Evolutionary conservation across 116 monocot genomes (phyloP).

Genomic region (Phalaenopsis hybrid): DNA sequence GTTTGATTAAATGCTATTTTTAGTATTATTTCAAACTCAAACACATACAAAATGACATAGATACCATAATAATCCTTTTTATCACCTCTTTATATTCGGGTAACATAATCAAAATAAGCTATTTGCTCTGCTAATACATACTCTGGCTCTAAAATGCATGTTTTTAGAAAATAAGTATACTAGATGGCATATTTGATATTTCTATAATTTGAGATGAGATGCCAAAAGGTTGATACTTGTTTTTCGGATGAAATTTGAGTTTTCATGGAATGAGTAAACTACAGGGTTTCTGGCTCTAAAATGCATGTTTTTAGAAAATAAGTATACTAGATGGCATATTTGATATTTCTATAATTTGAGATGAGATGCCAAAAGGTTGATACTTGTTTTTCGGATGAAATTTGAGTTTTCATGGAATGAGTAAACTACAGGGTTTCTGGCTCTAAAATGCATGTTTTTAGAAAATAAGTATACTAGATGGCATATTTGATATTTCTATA

Average conservation of each 20-base stretch:
- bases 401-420: not conserved
- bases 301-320: not conserved
- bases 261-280: not conserved
- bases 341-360: not conserved
- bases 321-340: not conserved
- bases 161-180: not conserved
- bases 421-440: not conserved
- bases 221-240: not conserved
- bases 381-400: not conserved
- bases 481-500: no score
- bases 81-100: not conserved
- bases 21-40: not conserved
- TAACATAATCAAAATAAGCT: not conserved
- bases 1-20: not conserved
- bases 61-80: not conserved
- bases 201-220: not conserved
- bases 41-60: not conserved
- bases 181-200: not conserved
- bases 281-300: not conserved
- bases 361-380: not conserved
- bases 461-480: no score
- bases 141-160: not conserved
- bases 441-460: no score
- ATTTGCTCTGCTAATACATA: not conserved
- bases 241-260: not conserved